Base-by-base conservation (phyloP, 306 rosid genomes). In the Ceratonia siliqua region DNA sequence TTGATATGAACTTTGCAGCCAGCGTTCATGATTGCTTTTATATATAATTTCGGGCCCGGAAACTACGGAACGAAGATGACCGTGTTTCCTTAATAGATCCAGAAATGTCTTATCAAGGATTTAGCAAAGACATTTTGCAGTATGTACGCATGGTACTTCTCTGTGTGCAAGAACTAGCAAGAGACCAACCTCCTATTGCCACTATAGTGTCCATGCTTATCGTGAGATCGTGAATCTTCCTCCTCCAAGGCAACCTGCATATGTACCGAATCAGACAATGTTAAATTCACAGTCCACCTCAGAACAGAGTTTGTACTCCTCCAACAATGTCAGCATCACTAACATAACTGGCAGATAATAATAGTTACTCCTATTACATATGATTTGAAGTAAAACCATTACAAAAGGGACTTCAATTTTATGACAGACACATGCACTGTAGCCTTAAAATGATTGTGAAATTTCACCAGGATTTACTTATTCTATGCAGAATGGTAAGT, bases 91-190 rank as follows among this genome's bases (percentile, higher is more conserved):
- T 67, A 1, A 32, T 67, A 67, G 57, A 46, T 2, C 56, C 57
- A 27, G 41, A 9, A 45, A 45, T 46, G 3, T 6, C 8, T 5
- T 10, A 46, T 25, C 43, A 17, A 45, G 33, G 41, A 32, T 67
- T 33, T 68, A 3, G 36, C 9, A 52, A n/a, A 8, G 20, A 68
- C 5, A 68, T 68, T 11, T 30, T 68, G 61, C 14, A 32, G 8
- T 67, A 57, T 49, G 15, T 67, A 24, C n/a, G 21, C 12, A 48
- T 67, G 30, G 57, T 56, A 67, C 57, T 68, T 18, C 43, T 68
- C 0, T 68, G 73, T 49, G 73, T 68, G 32, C 73, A 68, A 68
- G 73, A 68, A 68, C 4, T n/a, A 7, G 61, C 33, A 32, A 49
- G 24, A 49, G 59, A 49, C 0, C 21, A 46, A 18, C 73, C 61